Evolutionary conservation across 257 asterid genomes (phyloP), one percentile per base, ranked within the genome.

Genomic region (Fraxinus pennsylvanica): DNA sequence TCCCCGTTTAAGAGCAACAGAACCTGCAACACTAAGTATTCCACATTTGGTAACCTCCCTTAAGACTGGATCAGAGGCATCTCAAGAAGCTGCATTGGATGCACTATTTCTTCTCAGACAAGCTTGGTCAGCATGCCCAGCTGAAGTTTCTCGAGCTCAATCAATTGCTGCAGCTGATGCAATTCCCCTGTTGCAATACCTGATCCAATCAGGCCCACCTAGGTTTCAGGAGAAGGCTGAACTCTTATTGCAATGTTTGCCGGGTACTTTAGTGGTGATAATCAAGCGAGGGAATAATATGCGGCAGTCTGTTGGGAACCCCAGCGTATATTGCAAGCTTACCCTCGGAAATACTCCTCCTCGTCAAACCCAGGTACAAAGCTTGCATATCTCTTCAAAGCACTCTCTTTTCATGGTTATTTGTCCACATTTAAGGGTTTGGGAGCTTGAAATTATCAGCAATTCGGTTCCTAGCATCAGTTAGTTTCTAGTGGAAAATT

Each of bases 121-220:
- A 85, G 98, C 99, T 67, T 95, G 99, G 99, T 89, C 98, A 10
- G 99, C 99, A 6, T 93, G 99, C 82, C 97, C 97, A 12, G 94
- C 97, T 35, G 99, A 95, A 86, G 96, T 95, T 80, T 95, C 99
- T 78, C 87, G 97, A 52, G 98, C 99, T 0, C 99, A 95, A 67
- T 93, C 98, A 74, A 93, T 93, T 70, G 98, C 99, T 74, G 97
- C 98, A 41, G 99, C 99, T 6, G 98, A 93, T 76, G 97, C 96
- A 67, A 95, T 95, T 81, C 94, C 98, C 45, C 89, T 93, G 72
- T 83, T 95, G 80, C 98, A 95, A 78, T 95, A 90, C 87, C 84
- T 95, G 89, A 95, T 95, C 78, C 98, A 95, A 74, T 95, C 99
- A 9, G 98, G 96, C 27, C 99, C 98, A 10, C 99, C 98, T 13